Percentiles rank a stretch among this genome's conserved stretches.
Evolutionary conservation across 768 basidiomycete species (phyloP).

Genomic region (Lentinula sp.): DNA sequence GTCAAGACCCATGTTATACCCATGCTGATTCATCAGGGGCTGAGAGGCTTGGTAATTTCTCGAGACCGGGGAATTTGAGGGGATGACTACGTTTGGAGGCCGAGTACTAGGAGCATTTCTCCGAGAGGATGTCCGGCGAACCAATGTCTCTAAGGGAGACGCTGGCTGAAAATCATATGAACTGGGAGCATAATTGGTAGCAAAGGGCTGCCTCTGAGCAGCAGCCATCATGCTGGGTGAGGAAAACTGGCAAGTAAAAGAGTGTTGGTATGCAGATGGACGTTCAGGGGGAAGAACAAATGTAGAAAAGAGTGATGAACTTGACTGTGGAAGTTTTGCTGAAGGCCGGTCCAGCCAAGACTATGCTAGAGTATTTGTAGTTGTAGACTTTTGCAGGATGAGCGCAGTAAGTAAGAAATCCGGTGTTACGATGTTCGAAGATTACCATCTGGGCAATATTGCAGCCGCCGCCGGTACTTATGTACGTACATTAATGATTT

Average conservation of each 20-base stretch:
- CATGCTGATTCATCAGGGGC: background rate
- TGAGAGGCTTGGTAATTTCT: background rate
- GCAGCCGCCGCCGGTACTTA: background rate
- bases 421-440: background rate
- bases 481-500: too few species aligned
- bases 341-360: background rate
- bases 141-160: constrained; percentile 45
- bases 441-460: background rate
- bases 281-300: background rate
- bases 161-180: constrained; percentile 20
- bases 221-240: constrained; percentile 15
- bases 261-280: background rate
- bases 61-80: background rate
- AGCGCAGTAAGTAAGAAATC: background rate
- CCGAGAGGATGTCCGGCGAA: constrained; percentile 36
- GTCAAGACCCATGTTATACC: background rate
- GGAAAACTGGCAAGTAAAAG: background rate
- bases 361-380: background rate
- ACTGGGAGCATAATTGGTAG: background rate
- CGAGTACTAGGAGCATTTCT: background rate
- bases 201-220: background rate
- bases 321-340: background rate
- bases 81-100: background rate
- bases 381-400: background rate
- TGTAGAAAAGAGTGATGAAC: background rate